Conservation (phyloP, 208 protist species). For the Crithidia sp. region DNA sequence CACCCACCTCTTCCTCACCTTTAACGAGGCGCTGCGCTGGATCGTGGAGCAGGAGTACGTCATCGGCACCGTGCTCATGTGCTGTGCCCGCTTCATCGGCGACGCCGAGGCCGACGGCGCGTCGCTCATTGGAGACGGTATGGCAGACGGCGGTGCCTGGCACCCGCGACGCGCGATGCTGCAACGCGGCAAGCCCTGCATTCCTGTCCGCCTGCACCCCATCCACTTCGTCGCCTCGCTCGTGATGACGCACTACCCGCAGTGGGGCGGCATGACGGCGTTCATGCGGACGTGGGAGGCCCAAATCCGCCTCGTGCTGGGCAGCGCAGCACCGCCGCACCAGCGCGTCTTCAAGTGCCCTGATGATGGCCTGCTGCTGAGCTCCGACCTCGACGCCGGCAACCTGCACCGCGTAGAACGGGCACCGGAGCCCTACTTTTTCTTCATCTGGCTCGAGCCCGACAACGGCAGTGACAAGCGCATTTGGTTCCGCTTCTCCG, state of each 20-base stretch:
- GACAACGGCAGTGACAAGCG: conserved; percentile 77
- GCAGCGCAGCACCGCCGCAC: conserved; percentile 61
- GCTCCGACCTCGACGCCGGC: conserved; percentile 76
- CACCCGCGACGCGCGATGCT: conserved; percentile 21
- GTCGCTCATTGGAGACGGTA: conserved; percentile 18
- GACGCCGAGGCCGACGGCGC: conserved; percentile 28
- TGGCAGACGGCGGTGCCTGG: conserved; percentile 14
- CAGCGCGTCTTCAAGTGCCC: conserved; percentile 63
- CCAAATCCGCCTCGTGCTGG: conserved; percentile 74
- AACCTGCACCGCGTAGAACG: conserved; percentile 86
- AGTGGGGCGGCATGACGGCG: conserved; percentile 48
- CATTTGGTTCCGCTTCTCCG: conserved; percentile 89
- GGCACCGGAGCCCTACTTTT: conserved; percentile 33
- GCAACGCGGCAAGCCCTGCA: conserved; percentile 41
- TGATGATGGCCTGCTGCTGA: conserved; percentile 62
- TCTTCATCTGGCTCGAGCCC: conserved; percentile 83
- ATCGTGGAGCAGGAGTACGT: conserved; percentile 86
- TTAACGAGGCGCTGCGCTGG: conserved; percentile 72
- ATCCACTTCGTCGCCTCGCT: conserved; percentile 55
- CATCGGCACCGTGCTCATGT: conserved; percentile 72
- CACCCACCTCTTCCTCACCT: conserved; percentile 57
- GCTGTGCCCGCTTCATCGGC: conserved; percentile 51
- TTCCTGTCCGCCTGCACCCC: conserved; percentile 58
- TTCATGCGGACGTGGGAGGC: conserved; percentile 77
- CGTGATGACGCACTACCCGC: conserved; percentile 51